These are phyloP conservation scores for Termitomyces sp. DNA, from an alignment of 768 basidiomycete genomes.

Conservation along the genomic window DNA sequence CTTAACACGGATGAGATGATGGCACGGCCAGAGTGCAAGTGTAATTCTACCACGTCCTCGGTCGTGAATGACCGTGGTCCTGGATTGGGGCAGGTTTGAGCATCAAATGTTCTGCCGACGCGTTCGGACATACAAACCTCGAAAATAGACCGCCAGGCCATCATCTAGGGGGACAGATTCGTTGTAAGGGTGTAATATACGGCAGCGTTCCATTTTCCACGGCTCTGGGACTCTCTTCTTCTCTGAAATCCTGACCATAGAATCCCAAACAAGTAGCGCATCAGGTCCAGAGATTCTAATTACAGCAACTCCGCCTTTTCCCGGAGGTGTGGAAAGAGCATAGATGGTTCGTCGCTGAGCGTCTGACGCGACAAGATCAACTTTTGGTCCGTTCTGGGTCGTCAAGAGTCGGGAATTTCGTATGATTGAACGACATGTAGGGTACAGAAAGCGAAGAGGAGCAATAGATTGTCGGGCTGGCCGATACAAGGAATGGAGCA, in stretches of 20 bases:
- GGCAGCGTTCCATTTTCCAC: slow-evolving; percentile 68
- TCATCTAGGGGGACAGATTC: slow-evolving; percentile 62
- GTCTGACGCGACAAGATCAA: slow-evolving; percentile 26
- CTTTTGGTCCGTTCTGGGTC: not conserved
- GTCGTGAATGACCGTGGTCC: slow-evolving; percentile 81
- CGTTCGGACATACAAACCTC: slow-evolving; percentile 37
- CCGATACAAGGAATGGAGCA: slow-evolving; percentile 2
- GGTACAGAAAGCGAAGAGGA: not conserved
- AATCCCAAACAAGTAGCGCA: slow-evolving; percentile 54
- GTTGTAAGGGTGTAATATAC: slow-evolving; percentile 56
- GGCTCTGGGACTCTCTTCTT: slow-evolving; percentile 36
- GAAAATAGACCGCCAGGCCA: slow-evolving; percentile 77
- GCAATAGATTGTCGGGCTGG: not conserved
- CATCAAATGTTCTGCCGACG: not conserved
- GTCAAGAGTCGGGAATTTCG: not conserved
- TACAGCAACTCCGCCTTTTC: slow-evolving; percentile 80
- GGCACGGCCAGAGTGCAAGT: slow-evolving; percentile 83
- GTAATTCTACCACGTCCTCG: slow-evolving; percentile 77
- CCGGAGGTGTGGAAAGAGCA: slow-evolving; percentile 82
- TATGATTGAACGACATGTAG: not conserved
- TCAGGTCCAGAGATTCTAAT: slow-evolving; percentile 80
- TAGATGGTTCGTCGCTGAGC: slow-evolving; percentile 76
- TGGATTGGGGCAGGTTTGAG: slow-evolving; percentile 19
- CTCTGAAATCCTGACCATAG: slow-evolving; percentile 35
- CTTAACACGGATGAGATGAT: slow-evolving; percentile 65